Conservation (phyloP, 2,329 filamentous ascomycete species). For the Colletotrichum gigasporum region DNA sequence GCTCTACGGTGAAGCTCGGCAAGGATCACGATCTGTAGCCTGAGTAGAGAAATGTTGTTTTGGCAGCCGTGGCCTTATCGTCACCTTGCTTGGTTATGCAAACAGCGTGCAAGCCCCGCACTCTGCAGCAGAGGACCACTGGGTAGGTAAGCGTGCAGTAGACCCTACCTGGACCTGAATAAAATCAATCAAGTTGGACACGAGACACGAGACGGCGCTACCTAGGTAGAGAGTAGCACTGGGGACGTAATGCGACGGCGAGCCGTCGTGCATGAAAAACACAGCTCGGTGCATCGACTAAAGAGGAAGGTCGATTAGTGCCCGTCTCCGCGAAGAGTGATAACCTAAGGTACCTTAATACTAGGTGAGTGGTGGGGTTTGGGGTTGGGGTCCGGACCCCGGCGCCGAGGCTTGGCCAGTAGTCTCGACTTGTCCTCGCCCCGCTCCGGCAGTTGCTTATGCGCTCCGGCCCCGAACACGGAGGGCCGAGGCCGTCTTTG, state of each 20-base stretch:
- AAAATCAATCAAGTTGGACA: not conserved
- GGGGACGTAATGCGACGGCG: not conserved
- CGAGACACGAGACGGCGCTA: slow-evolving; percentile 10
- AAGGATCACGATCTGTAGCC: not conserved
- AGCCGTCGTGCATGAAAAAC: not conserved
- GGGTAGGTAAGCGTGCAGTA: not conserved
- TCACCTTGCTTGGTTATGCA: not conserved
- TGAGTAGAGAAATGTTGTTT: not conserved
- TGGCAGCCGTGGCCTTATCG: not conserved
- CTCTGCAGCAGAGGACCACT: not conserved
- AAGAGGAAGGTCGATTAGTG: slow-evolving; percentile 13
- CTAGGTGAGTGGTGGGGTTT: slow-evolving; percentile 1
- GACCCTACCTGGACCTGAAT: not conserved
- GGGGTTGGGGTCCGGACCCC: not conserved
- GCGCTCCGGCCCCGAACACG: not conserved
- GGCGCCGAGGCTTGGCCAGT: not conserved
- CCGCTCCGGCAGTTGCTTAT: not conserved
- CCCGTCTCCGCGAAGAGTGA: not conserved
- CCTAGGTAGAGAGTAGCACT: not conserved
- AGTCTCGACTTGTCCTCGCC: not conserved
- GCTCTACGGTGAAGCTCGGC: too few species aligned
- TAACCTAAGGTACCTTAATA: too few species aligned
- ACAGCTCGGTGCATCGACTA: not conserved
- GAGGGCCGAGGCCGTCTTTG: slow-evolving; percentile 1
- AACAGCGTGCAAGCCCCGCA: slow-evolving; percentile 12